Percentiles rank a stretch among this genome's conserved stretches.
These are phyloP conservation scores for Phoenix roebelenii DNA, from an alignment of 176 grass and related monocot genomes.

Conservation along the genomic window DNA sequence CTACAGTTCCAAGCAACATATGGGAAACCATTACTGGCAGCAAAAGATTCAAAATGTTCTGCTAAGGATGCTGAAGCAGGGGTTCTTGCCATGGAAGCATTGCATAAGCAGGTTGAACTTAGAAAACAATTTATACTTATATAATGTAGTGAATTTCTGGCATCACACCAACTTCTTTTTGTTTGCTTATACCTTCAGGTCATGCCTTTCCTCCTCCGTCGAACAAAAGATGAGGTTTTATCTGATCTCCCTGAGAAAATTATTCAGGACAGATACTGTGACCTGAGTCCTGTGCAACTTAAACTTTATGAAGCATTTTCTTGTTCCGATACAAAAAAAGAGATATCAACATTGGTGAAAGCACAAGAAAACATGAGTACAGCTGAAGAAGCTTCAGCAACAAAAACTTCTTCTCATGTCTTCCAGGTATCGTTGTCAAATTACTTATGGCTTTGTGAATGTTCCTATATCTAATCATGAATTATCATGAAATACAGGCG, in stretches of 20 bases:
- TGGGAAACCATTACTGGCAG: constrained; percentile 87
- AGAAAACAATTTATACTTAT: constrained; percentile 8
- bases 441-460: too few species aligned
- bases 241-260: constrained; percentile 99
- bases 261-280: constrained; percentile 92
- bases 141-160: too few species aligned
- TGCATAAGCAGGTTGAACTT: constrained; percentile 85
- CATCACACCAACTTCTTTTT: not conserved
- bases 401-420: constrained; percentile 87
- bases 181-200: constrained; percentile 34
- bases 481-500: constrained; percentile 47
- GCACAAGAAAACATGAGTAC: constrained; percentile 21
- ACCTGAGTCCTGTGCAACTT: constrained; percentile 75
- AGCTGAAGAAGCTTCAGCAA: constrained; percentile 32
- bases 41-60: constrained; percentile 98
- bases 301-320: constrained; percentile 97
- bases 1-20: constrained; percentile 86
- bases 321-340: constrained; percentile 72
- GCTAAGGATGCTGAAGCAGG: constrained; percentile 98
- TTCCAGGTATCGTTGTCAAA: constrained; percentile 60
- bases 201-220: constrained; percentile 97
- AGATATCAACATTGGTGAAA: constrained; percentile 81
- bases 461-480: constrained; percentile 9
- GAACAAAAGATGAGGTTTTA: constrained; percentile 97
- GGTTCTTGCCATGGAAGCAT: constrained; percentile 96